A percentile compares a stretch with the other conserved stretches of the same genome.
Conservation (phyloP, 768 basidiomycete species). For the Mycena crocata region DNA sequence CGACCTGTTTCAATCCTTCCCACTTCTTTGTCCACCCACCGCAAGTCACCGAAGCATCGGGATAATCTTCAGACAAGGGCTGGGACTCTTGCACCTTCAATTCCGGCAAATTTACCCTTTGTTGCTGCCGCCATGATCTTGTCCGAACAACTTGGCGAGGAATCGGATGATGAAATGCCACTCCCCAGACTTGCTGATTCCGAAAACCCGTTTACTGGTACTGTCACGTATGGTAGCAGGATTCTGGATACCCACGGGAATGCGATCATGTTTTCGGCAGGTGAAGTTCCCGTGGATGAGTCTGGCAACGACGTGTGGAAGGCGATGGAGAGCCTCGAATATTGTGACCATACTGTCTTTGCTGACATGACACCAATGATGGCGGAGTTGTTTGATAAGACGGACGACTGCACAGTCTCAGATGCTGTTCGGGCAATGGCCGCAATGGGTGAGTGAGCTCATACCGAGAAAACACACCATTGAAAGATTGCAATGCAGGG, state of each 20-base stretch:
- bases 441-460: not conserved
- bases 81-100: not conserved
- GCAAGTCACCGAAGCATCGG: not conserved
- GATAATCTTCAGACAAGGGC: not conserved
- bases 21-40: not conserved
- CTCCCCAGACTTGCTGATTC: not conserved
- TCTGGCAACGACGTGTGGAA: not conserved
- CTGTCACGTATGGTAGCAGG: not conserved
- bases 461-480: not conserved
- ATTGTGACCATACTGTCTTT: slow-evolving; percentile 6
- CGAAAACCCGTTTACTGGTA: not conserved
- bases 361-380: not conserved
- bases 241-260: not conserved
- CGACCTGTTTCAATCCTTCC: not conserved
- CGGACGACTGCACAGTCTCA: not conserved
- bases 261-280: not conserved
- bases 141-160: not conserved
- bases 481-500: not conserved
- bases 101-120: not conserved
- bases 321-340: not conserved
- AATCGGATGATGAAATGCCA: not conserved
- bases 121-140: not conserved
- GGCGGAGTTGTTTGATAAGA: not conserved
- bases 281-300: not conserved
- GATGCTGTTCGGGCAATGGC: not conserved